Evolutionary conservation across 2,329 filamentous ascomycete species (phyloP), one percentile per base, ranked within the genome.

Genomic region (Pestalotiopsis sp.): DNA sequence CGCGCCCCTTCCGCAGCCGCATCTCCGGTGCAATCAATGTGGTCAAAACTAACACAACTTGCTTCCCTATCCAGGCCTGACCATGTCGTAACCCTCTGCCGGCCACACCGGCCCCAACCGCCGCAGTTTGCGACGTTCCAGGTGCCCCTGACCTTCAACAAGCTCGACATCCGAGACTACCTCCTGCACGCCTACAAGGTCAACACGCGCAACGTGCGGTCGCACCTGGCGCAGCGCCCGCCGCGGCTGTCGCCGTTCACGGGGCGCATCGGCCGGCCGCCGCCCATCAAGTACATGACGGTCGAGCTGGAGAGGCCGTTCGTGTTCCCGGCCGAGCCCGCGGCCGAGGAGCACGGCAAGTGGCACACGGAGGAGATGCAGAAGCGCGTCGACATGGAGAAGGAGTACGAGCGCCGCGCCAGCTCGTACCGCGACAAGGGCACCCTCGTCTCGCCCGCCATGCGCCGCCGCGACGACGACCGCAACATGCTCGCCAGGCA

Each of bases 131-230:
- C 95, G 71, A 92, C 91, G 75, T 99, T 99, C 88, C 87, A 91
- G 76, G 95, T 98, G 39, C 96, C 96, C 12, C 87, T 98, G 75
- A 90, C 89, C 75, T 94, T 98, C 86, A 97, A 94, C 86, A 99
- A 99, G 84, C 91, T 98, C 81, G 96, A 99, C 80, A 84, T 99
- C 57, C 93, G 94, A 80, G 95, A 98, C 84, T 99, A 98, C 84
- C 91, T 99, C 71, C 93, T 89, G 84, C 91, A 97, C 80, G 88
- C 88, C 58, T 99, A 99, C 86, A 86, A 88, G 70, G 91, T 98
- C 70, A 87, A 91, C 72, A 89, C 91, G 66, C 83, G 89, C 66
- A 86, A 86, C 73, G 90, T 98, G 71, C 92, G 95, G 70, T 94
- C 93, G 66, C 95, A 89, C 77, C 88, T 98, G 77, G 90, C 93